phyloP scores from a whole-genome alignment of 768 basidiomycete species.

The Auriculariales sp. region DNA sequence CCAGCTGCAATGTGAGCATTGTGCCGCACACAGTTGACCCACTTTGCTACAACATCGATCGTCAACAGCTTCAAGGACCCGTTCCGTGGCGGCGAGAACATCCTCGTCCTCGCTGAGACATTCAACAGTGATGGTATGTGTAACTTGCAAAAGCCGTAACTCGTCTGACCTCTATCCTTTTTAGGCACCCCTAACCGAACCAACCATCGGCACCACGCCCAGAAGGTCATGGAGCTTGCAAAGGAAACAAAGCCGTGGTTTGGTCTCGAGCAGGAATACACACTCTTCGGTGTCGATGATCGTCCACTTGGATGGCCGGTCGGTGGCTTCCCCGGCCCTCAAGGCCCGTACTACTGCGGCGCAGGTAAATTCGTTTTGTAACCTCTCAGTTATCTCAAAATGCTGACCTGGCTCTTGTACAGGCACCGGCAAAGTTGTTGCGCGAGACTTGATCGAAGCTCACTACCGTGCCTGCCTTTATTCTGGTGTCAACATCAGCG shows the following conservation, averaged over 20 bases:
- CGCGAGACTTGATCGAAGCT: slow-evolving; percentile 96
- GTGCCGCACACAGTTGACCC: background rate
- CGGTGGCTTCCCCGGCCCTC: slow-evolving; percentile 98
- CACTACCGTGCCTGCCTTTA: slow-evolving; percentile 97
- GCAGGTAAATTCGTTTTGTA: slow-evolving; percentile 47
- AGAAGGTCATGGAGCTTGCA: slow-evolving; percentile 90
- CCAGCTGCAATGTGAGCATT: slow-evolving; percentile 56
- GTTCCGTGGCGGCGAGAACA: slow-evolving; percentile 97
- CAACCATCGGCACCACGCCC: slow-evolving; percentile 87
- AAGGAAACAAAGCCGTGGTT: slow-evolving; percentile 83
- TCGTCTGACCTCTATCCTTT: background rate
- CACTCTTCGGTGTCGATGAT: slow-evolving; percentile 86
- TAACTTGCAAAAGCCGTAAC: background rate
- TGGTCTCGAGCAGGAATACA: slow-evolving; percentile 98
- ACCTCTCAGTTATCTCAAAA: slow-evolving; percentile 6
- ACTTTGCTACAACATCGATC: background rate
- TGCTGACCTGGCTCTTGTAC: too few species aligned
- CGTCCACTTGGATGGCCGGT: slow-evolving; percentile 93
- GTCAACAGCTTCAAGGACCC: slow-evolving; percentile 75
- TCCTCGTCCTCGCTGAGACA: slow-evolving; percentile 89
- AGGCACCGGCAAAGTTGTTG: slow-evolving; percentile 96
- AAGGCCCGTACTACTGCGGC: slow-evolving; percentile 99
- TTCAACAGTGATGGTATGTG: slow-evolving; percentile 80
- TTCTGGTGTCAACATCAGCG: slow-evolving; percentile 91
- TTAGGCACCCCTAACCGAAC: slow-evolving; percentile 80